phyloP scores from a whole-genome alignment of 805 yeast species.

The Torulaspora gathmanii region DNA sequence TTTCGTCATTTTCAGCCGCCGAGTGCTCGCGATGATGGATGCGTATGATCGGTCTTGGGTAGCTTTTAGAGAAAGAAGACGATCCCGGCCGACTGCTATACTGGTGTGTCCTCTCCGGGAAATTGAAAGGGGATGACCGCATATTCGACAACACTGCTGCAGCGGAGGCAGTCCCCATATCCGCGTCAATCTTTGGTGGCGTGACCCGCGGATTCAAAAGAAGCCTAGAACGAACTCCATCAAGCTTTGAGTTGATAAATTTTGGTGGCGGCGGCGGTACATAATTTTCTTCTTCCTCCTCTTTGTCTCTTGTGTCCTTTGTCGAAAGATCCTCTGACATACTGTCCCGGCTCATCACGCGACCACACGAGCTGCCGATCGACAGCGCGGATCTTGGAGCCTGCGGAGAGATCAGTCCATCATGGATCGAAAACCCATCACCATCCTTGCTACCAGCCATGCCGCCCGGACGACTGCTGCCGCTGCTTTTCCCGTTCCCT shows the following conservation, averaged over 20 bases:
- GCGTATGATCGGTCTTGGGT: slow-evolving; percentile 28
- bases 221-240: slow-evolving; percentile 30
- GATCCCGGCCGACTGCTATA: slow-evolving; percentile 29
- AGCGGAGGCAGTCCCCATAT: slow-evolving; percentile 32
- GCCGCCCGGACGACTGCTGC: neutral
- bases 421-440: slow-evolving; percentile 6
- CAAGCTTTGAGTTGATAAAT: slow-evolving; percentile 32
- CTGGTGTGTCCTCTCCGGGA: slow-evolving; percentile 18
- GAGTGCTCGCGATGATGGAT: slow-evolving; percentile 24
- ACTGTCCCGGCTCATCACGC: slow-evolving; percentile 5
- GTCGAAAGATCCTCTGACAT: neutral
- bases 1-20: slow-evolving; percentile 17
- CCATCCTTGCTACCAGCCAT: neutral
- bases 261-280: slow-evolving; percentile 30
- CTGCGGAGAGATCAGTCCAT: slow-evolving; percentile 14
- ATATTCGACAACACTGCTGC: slow-evolving; percentile 34
- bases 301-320: neutral
- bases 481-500: slow-evolving; percentile 6
- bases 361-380: slow-evolving; percentile 10
- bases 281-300: slow-evolving; percentile 13
- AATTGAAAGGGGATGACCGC: slow-evolving; percentile 34
- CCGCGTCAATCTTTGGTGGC: slow-evolving; percentile 20
- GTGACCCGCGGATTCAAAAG: slow-evolving; percentile 24
- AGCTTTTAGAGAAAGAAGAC: slow-evolving; percentile 24
- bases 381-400: slow-evolving; percentile 19